Evolutionary conservation across 331 rosid genomes (phyloP).

Genomic region (Saraca asoca): DNA sequence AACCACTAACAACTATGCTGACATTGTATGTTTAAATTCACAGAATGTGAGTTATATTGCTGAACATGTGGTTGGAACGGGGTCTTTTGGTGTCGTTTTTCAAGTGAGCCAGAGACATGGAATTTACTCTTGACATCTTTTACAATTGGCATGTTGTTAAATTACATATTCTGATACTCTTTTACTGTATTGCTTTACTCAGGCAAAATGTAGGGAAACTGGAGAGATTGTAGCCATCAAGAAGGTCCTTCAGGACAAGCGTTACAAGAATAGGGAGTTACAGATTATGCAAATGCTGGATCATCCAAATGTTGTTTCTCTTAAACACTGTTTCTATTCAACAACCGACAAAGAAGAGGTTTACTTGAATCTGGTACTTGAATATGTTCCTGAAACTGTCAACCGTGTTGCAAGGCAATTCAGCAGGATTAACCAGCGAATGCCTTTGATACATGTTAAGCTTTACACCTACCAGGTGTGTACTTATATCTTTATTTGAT

Average conservation of each 20-base stretch:
- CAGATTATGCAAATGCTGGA: conserved; percentile 95
- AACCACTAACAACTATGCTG: conserved; percentile 14
- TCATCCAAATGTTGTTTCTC: conserved; percentile 85
- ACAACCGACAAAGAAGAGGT: conserved; percentile 85
- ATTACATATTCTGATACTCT: neutral
- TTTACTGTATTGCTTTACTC: conserved; percentile 21
- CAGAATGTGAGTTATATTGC: conserved; percentile 82
- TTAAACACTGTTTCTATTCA: conserved; percentile 81
- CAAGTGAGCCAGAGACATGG: conserved; percentile 50
- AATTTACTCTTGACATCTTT: conserved; percentile 27
- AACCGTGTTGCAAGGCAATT: conserved; percentile 75
- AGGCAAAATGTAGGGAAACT: conserved; percentile 95
- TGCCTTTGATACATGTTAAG: conserved; percentile 82
- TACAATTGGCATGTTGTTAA: conserved; percentile 21
- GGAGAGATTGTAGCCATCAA: conserved; percentile 92
- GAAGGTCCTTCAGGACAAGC: conserved; percentile 93
- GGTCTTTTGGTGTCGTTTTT: conserved; percentile 88
- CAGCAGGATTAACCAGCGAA: conserved; percentile 80
- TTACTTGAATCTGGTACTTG: conserved; percentile 87
- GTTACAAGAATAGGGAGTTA: conserved; percentile 86
- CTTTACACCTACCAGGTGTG: conserved; percentile 85
- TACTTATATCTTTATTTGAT: conserved; percentile 13
- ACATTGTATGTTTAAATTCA: conserved; percentile 27
- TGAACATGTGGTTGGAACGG: conserved; percentile 87
- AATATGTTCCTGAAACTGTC: conserved; percentile 84